Evolutionary conservation across 768 basidiomycete genomes (phyloP), one percentile per base, ranked within the genome.

Genomic region (Serendipita indica): DNA sequence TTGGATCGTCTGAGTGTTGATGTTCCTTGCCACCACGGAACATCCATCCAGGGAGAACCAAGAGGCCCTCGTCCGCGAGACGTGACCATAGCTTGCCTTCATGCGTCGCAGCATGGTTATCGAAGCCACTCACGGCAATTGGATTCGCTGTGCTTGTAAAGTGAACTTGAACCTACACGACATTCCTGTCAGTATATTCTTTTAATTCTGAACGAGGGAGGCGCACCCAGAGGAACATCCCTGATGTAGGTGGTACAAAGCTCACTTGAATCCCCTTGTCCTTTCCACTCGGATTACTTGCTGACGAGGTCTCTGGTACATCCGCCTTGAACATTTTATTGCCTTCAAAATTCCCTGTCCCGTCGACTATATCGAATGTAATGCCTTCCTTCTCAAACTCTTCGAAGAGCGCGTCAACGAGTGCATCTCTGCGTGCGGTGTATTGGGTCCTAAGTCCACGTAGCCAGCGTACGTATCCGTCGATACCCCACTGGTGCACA

Each of bases 221-320:
- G 67, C 75, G 57, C 65, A 81, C 81, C 82, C 82, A 85, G 32
- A 83, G 62, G 69, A 88, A 90, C 89, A 90, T 92, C 5, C 89
- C 89, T n/a, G 83, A 76, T 1, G 77, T 77, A 0, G 88, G 87
- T 12, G 86, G 83, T 1, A 86, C 77, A 66, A 89, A 83, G 46
- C 79, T 81, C 62, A 89, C 77, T 60, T 83, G 65, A 22, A 74
- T 66, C 7, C 61, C 61, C 63, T 67, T 57, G 58, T 68, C 64
- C 64, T 67, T 68, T 41, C 57, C 58, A 6, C 41, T 61, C 52
- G 60, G 14, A 22, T 45, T 58, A 60, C n/a, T 49, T 41, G 4
- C 2, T 14, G 33, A 60, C 39, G 52, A 60, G 63, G 32, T 62
- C 68, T 67, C 73, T 76, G 41, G 67, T 64, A 46, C 69, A 78